phyloP scores from a whole-genome alignment of 208 protist genomes.

The Lotmaria passim region DNA sequence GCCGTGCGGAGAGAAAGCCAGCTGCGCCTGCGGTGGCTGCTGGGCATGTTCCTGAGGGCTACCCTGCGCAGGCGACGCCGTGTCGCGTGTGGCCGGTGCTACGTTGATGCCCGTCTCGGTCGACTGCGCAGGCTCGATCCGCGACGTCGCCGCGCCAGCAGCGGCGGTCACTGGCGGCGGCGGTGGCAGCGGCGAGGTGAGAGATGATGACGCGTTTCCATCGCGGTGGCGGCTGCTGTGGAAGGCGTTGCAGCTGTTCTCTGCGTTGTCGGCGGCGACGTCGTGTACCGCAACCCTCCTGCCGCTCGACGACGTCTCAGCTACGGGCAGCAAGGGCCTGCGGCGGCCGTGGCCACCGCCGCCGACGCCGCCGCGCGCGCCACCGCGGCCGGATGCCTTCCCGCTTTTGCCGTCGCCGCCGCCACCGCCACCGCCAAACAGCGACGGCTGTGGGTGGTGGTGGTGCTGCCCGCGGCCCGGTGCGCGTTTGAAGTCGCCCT shows the following conservation, averaged over 20 bases:
- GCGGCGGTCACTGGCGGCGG: no score
- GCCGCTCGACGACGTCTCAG: background rate
- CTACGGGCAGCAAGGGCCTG: background rate
- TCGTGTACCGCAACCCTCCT: no score
- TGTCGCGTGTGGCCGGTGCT: no score
- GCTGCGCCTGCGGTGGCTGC: background rate
- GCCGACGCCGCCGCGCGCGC: no score
- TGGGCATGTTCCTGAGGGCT: background rate
- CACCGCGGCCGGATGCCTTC: no score
- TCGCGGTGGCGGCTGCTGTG: background rate
- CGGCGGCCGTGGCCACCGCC: background rate
- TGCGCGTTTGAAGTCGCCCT: constrained; percentile 66
- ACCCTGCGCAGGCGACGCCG: no score
- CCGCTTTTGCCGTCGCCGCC: background rate
- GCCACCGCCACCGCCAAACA: no score
- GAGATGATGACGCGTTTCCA: no score
- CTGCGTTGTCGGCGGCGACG: background rate
- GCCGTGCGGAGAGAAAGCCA: background rate
- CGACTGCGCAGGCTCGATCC: background rate
- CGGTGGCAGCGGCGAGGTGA: no score
- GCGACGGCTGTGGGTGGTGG: no score
- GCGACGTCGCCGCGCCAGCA: no score
- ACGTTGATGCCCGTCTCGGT: background rate
- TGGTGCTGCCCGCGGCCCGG: constrained; percentile 23
- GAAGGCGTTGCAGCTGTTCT: background rate